A percentile compares a stretch with the other conserved stretches of the same genome.
phyloP scores from a whole-genome alignment of 2,329 filamentous ascomycete species.

The Aureobasidium sp. region DNA sequence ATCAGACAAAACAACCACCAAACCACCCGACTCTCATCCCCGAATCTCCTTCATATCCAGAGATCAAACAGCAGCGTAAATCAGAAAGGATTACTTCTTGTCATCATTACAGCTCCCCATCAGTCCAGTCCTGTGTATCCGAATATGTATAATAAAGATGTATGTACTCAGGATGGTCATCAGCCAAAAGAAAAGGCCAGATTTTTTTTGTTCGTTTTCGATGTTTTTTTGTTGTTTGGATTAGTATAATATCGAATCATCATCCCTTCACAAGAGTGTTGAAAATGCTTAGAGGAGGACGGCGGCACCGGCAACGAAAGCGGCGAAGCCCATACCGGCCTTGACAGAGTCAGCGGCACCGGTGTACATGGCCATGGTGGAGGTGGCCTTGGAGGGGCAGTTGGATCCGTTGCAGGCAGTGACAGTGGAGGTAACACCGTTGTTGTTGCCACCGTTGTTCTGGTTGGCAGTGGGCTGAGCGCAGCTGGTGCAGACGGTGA shows the following conservation, averaged over 20 bases:
- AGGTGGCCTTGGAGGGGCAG: background rate
- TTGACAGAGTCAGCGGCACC: conserved; percentile 16
- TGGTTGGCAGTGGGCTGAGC: background rate
- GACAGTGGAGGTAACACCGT: background rate
- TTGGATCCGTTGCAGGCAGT: conserved; percentile 15
- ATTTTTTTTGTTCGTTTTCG: conserved; percentile 9
- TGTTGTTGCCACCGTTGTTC: conserved; percentile 5
- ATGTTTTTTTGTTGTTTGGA: background rate
- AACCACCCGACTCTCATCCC: background rate
- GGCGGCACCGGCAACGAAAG: conserved; percentile 11
- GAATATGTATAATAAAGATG: background rate
- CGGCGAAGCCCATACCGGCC: conserved; percentile 14
- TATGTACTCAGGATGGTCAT: conserved; percentile 7
- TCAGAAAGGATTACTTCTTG: conserved; percentile 13
- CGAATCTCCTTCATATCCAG: background rate
- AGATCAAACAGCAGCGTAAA: conserved; percentile 15
- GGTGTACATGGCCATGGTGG: conserved; percentile 14
- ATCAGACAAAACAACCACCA: conserved; percentile 7
- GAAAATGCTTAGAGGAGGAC: conserved; percentile 15
- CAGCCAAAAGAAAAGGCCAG: background rate
- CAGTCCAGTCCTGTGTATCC: conserved; percentile 9
- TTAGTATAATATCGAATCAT: conserved; percentile 4
- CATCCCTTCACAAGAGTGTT: background rate
- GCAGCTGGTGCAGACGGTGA: conserved; percentile 10
- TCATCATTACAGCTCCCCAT: conserved; percentile 14